Conservation (phyloP, 2,329 filamentous ascomycete species). For the Alternaria burnsii region DNA sequence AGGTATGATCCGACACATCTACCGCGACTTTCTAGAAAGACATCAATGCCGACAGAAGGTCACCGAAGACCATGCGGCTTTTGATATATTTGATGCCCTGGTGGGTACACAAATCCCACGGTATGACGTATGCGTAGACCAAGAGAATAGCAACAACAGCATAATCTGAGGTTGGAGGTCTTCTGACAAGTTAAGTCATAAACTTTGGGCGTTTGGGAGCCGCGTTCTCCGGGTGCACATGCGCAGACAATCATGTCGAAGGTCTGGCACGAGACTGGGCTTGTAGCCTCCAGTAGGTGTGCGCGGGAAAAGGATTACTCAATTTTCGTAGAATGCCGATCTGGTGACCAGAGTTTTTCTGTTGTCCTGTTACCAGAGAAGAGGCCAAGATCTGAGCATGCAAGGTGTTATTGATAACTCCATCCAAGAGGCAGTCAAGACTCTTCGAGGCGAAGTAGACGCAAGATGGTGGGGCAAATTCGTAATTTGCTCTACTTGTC, state of each 20-base stretch:
- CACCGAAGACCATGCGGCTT: not conserved
- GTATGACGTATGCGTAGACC: not conserved
- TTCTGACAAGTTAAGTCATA: not conserved
- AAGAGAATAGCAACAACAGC: not conserved
- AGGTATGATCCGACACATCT: not conserved
- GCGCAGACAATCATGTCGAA: not conserved
- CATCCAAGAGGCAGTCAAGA: not conserved
- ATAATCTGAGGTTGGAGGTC: not conserved
- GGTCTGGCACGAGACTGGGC: not conserved
- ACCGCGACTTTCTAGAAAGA: not conserved
- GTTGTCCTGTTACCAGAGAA: not conserved
- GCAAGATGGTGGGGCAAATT: not conserved
- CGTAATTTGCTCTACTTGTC: not conserved
- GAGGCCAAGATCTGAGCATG: not conserved
- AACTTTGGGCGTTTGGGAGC: not conserved
- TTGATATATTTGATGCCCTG: not conserved
- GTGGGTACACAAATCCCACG: not conserved
- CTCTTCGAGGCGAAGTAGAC: not conserved
- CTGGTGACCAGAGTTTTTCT: not conserved
- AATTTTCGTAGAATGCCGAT: not conserved
- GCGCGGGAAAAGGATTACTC: not conserved
- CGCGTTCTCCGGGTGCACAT: not conserved
- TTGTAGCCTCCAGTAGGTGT: not conserved
- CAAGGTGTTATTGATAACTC: not conserved
- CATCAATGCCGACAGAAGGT: not conserved